Evolutionary conservation across 1,284 basidiomycete species (phyloP).

Genomic region (Moesziomyces parantarcticus): DNA sequence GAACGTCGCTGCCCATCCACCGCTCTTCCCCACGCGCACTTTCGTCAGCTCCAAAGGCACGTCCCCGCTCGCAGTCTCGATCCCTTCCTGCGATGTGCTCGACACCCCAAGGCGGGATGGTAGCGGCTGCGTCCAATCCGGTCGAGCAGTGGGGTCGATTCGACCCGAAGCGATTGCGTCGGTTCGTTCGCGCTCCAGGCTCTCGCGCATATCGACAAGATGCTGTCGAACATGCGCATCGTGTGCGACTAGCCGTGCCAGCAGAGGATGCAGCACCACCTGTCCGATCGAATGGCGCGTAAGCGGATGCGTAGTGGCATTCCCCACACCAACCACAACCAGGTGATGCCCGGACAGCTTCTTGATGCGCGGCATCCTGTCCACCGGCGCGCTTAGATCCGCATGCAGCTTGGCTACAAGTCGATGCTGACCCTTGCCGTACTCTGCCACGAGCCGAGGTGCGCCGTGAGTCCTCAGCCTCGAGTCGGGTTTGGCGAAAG

Average conservation of each 20-base stretch:
- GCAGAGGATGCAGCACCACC: slow-evolving; percentile 29
- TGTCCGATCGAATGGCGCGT: slow-evolving; percentile 43
- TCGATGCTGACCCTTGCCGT: slow-evolving; percentile 36
- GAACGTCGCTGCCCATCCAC: slow-evolving; percentile 10
- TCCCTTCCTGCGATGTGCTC: background rate
- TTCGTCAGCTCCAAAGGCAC: background rate
- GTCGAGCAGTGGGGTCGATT: background rate
- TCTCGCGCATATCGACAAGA: background rate
- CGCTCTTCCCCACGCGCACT: slow-evolving; percentile 2
- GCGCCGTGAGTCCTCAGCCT: background rate
- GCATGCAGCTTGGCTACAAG: slow-evolving; percentile 17
- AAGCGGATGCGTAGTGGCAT: slow-evolving; percentile 39
- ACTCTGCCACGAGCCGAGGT: slow-evolving; percentile 37
- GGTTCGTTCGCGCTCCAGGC: slow-evolving; percentile 4
- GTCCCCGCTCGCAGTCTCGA: background rate
- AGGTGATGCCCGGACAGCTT: slow-evolving; percentile 6
- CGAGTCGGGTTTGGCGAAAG: slow-evolving; percentile 5
- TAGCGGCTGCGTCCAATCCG: slow-evolving; percentile 10
- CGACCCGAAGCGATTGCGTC: slow-evolving; percentile 4
- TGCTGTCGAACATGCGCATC: background rate
- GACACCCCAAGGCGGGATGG: background rate
- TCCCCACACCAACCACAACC: slow-evolving; percentile 36
- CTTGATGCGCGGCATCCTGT: slow-evolving; percentile 13
- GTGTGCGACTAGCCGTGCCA: slow-evolving; percentile 4
- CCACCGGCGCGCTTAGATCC: slow-evolving; percentile 7